These are phyloP conservation scores for Millerago galiae DNA, from an alignment of 805 yeast species.

Conservation along the genomic window DNA sequence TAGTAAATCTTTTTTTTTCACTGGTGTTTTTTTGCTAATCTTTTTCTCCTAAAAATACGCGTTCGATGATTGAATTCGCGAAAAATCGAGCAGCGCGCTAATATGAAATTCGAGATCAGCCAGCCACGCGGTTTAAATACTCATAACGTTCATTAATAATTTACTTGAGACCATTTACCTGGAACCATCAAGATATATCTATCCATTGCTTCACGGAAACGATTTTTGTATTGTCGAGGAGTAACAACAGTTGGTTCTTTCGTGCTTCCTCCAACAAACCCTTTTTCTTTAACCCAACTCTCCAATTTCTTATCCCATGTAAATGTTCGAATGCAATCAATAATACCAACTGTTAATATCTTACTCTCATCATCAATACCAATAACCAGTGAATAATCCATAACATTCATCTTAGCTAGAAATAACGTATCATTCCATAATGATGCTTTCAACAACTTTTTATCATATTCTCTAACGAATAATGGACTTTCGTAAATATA, in stretches of 20 bases:
- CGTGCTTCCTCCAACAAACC: slow-evolving; percentile 78
- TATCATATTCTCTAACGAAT: slow-evolving; percentile 88
- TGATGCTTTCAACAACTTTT: slow-evolving; percentile 77
- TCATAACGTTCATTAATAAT: not conserved
- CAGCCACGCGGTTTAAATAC: too few relatives aligned
- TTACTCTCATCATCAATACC: slow-evolving; percentile 73
- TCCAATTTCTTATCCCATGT: slow-evolving; percentile 99
- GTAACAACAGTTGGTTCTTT: slow-evolving; percentile 97
- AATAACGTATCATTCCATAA: slow-evolving; percentile 93
- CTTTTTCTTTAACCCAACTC: slow-evolving; percentile 97
- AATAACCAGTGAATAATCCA: slow-evolving; percentile 95
- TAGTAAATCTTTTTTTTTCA: too few relatives aligned
- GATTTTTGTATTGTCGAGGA: slow-evolving; percentile 88
- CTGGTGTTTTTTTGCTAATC: too few relatives aligned
- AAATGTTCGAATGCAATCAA: slow-evolving; percentile 88
- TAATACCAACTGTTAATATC: slow-evolving; percentile 85
- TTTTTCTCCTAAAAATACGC: too few relatives aligned
- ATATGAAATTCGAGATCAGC: too few relatives aligned
- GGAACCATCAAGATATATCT: slow-evolving; percentile 93
- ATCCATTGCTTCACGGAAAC: slow-evolving; percentile 98
- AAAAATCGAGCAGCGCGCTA: too few relatives aligned
- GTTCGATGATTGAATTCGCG: too few relatives aligned
- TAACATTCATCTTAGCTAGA: slow-evolving; percentile 93
- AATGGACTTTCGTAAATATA: slow-evolving; percentile 94
- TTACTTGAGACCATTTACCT: slow-evolving; percentile 44